Conservation (phyloP, 2,329 filamentous ascomycete species). For the Fusarium sp. region DNA sequence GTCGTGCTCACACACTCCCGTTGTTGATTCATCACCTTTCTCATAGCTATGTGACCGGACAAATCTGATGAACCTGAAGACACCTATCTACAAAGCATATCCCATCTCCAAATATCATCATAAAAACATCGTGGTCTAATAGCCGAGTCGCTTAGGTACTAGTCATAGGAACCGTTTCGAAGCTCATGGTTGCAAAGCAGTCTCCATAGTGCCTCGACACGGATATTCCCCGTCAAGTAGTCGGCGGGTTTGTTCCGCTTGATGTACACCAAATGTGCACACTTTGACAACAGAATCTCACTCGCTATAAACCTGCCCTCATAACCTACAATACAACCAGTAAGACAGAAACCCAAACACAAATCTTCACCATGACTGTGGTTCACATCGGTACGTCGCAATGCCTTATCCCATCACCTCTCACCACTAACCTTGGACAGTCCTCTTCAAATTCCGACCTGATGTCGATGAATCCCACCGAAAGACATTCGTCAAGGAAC, state of each 20-base stretch:
- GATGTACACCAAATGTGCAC: not conserved
- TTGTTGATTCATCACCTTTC: not conserved
- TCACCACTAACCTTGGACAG: constrained; percentile 40
- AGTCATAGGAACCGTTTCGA: not conserved
- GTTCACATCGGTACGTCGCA: constrained; percentile 47
- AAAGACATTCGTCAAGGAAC: constrained; percentile 56
- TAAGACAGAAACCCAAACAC: not conserved
- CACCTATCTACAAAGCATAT: no score
- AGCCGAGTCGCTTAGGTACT: no score
- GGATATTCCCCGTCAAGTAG: not conserved
- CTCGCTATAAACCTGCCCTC: not conserved
- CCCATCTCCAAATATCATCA: no score
- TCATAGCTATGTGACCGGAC: not conserved
- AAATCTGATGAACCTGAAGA: not conserved
- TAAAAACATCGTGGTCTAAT: no score
- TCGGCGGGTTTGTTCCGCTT: not conserved
- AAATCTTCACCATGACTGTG: constrained; percentile 43
- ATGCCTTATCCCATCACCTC: no score
- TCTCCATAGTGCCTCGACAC: not conserved
- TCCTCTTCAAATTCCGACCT: constrained; percentile 60
- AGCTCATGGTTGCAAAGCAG: not conserved
- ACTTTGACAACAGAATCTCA: not conserved
- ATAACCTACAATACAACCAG: not conserved
- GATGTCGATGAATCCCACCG: constrained; percentile 55
- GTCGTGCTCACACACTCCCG: not conserved